Evolutionary conservation across 441 rosid genomes (phyloP).

Genomic region (Viola pubescens): DNA sequence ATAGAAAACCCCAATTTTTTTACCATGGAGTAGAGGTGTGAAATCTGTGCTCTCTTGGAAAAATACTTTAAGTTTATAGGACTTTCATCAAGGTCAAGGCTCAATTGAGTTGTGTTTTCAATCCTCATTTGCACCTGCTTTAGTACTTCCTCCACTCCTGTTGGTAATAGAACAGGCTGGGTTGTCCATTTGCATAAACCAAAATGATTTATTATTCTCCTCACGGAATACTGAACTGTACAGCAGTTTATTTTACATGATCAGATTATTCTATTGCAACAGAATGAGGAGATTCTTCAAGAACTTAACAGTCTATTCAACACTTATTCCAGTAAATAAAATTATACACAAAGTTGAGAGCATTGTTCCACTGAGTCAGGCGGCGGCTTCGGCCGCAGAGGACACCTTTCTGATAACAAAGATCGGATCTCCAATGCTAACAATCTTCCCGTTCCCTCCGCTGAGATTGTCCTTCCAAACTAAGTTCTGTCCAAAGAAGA

Average conservation of each 20-base stretch:
- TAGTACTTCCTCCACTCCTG: no score
- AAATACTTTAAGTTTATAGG: no score
- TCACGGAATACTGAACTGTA: no score
- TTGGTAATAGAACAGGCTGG: no score
- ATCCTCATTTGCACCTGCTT: no score
- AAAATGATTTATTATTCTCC: no score
- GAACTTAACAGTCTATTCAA: background rate
- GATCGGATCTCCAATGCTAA: slow-evolving; percentile 68
- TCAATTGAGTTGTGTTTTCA: no score
- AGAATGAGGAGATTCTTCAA: background rate
- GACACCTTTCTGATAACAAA: slow-evolving; percentile 39
- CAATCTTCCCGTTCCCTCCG: slow-evolving; percentile 31
- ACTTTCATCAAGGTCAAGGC: no score
- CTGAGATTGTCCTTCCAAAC: slow-evolving; percentile 46
- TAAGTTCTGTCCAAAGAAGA: slow-evolving; percentile 72
- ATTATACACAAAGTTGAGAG: background rate
- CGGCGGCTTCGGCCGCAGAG: slow-evolving; percentile 64
- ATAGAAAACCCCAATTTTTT: no score
- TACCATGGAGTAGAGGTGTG: no score
- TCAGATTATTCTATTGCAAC: background rate
- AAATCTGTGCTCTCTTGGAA: no score
- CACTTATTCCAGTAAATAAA: background rate
- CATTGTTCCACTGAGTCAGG: slow-evolving; percentile 20
- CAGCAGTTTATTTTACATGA: background rate
- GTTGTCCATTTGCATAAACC: no score